These are phyloP conservation scores for Candida broadrunensis DNA, from an alignment of 805 yeast genomes.

Conservation along the genomic window DNA sequence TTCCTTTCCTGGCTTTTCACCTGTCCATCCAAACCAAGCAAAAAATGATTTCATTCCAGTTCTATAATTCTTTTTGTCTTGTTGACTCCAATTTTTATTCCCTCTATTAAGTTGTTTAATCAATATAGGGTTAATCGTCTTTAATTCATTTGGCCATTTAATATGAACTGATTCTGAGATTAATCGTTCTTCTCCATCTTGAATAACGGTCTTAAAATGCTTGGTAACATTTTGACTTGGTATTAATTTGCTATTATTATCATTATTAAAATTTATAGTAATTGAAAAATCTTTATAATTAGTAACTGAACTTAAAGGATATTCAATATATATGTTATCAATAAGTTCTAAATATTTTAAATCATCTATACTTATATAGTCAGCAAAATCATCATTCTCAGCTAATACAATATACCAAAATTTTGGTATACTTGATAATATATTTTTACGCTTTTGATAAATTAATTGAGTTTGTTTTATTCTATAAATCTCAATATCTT, in stretches of 20 bases:
- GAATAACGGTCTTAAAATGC: slow-evolving; percentile 46
- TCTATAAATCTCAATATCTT: slow-evolving; percentile 55
- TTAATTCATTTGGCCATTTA: slow-evolving; percentile 68
- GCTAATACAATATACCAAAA: slow-evolving; percentile 90
- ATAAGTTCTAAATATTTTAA: slow-evolving; percentile 70
- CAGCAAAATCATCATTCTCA: slow-evolving; percentile 81
- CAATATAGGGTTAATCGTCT: slow-evolving; percentile 50
- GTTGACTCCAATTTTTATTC: slow-evolving; percentile 37
- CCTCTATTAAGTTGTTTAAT: slow-evolving; percentile 35
- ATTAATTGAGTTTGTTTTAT: slow-evolving; percentile 53
- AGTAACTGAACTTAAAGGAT: slow-evolving; percentile 17
- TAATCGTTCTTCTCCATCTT: slow-evolving; percentile 54
- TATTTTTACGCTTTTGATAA: slow-evolving; percentile 53
- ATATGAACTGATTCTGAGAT: slow-evolving; percentile 53
- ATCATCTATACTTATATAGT: slow-evolving; percentile 73
- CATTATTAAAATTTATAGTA: slow-evolving; percentile 49
- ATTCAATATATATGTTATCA: slow-evolving; percentile 58
- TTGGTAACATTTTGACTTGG: slow-evolving; percentile 62
- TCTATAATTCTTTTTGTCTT: slow-evolving; percentile 60
- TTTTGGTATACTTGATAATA: slow-evolving; percentile 56
- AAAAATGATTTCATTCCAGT: slow-evolving; percentile 80
- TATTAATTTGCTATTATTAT: slow-evolving; percentile 43
- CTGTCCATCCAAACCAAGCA: slow-evolving; percentile 87
- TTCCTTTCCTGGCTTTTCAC: slow-evolving; percentile 71
- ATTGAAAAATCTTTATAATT: slow-evolving; percentile 56